phyloP scores from a whole-genome alignment of 805 yeast species.

The Kuraishia hungarica region DNA sequence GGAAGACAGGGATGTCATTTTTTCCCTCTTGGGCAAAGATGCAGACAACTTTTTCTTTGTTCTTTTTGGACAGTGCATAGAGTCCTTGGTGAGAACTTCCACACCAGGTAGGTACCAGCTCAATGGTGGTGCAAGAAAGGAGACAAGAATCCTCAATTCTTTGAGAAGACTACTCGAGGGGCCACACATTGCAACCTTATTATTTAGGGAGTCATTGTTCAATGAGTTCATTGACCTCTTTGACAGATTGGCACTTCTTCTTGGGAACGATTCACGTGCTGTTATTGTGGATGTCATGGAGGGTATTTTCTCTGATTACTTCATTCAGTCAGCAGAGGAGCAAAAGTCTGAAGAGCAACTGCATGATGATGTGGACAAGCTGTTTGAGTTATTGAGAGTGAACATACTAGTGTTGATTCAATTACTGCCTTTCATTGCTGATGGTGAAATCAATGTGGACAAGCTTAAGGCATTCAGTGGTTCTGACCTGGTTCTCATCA shows the following conservation, averaged over 20 bases:
- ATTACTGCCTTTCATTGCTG: conserved; percentile 50
- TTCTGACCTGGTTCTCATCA: conserved; percentile 32
- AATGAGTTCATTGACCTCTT: conserved; percentile 69
- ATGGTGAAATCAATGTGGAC: conserved; percentile 26
- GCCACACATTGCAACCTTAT: conserved; percentile 43
- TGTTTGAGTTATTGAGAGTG: conserved; percentile 74
- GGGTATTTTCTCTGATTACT: conserved; percentile 34
- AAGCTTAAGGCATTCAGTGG: conserved; percentile 14
- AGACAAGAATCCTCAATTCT: conserved; percentile 34
- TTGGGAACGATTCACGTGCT: conserved; percentile 35
- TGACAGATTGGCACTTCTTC: conserved; percentile 61
- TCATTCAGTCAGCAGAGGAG: conserved; percentile 26
- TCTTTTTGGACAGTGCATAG: conserved; percentile 77
- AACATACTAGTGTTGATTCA: conserved; percentile 54
- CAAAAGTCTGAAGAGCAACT: conserved; percentile 29
- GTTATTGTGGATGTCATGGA: conserved; percentile 39
- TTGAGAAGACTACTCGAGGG: conserved; percentile 49
- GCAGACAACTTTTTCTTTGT: conserved; percentile 65
- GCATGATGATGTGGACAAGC: conserved; percentile 58
- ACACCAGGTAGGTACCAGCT: conserved; percentile 12
- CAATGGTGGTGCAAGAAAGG: conserved; percentile 4
- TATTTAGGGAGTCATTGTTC: conserved; percentile 62
- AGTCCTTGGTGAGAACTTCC: conserved; percentile 46
- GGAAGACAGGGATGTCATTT: conserved; percentile 34
- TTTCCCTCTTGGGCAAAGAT: conserved; percentile 45